phyloP scores from a whole-genome alignment of 1,284 basidiomycete genomes.

The Coniferiporia sulphurascens region DNA sequence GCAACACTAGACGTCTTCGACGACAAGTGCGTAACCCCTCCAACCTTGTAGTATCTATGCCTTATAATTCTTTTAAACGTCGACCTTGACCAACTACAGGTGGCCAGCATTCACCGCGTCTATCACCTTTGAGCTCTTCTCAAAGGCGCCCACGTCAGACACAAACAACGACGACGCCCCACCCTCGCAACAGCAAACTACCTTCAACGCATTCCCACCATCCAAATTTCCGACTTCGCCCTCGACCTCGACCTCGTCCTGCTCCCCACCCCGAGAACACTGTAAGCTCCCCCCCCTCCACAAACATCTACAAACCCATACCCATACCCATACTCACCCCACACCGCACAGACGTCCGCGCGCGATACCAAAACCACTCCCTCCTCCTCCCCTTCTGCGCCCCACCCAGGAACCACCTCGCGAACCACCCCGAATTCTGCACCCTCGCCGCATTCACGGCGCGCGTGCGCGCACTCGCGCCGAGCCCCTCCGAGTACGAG shows the following conservation, averaged over 20 bases:
- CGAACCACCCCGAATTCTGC: constrained; percentile 74
- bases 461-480: constrained; percentile 59
- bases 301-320: neutral
- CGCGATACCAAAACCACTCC: constrained; percentile 73
- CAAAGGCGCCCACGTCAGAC: constrained; percentile 25
- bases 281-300: constrained; percentile 32
- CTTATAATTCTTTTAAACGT: neutral
- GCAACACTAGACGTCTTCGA: constrained; percentile 74
- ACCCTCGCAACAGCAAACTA: constrained; percentile 30
- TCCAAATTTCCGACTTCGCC: too few species aligned
- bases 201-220: constrained; percentile 31
- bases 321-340: neutral
- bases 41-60: neutral
- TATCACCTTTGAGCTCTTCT: constrained; percentile 71
- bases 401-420: constrained; percentile 60
- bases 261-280: constrained; percentile 30
- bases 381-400: constrained; percentile 66
- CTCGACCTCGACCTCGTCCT: too few species aligned
- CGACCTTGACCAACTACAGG: constrained; percentile 30
- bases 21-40: constrained; percentile 44
- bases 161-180: constrained; percentile 13
- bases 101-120: constrained; percentile 75
- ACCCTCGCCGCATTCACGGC: constrained; percentile 63
- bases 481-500: constrained; percentile 48
- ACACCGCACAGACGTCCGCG: constrained; percentile 52